These are phyloP conservation scores for Fusarium sp. DNA, from an alignment of 2,329 filamentous ascomycete species.

Conservation along the genomic window DNA sequence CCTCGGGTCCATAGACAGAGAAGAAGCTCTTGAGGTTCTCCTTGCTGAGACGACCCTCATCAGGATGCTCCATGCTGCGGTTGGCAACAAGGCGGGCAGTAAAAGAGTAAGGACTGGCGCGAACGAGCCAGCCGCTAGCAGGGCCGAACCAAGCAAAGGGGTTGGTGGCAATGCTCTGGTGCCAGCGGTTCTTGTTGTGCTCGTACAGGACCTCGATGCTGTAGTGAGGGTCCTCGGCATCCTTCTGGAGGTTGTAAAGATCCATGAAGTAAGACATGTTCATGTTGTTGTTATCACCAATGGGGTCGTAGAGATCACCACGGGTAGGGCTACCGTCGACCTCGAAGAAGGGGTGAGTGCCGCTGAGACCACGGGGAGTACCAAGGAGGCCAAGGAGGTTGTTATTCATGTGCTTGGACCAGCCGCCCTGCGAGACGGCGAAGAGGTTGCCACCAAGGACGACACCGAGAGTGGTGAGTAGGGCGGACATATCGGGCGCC, in stretches of 20 bases:
- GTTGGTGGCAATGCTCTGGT: constrained; percentile 63
- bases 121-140: constrained; percentile 62
- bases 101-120: constrained; percentile 64
- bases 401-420: constrained; percentile 57
- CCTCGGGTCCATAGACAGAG: constrained; percentile 55
- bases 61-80: constrained; percentile 57
- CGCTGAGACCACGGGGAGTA: constrained; percentile 61
- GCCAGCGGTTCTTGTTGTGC: constrained; percentile 60
- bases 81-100: constrained; percentile 59
- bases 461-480: constrained; percentile 34
- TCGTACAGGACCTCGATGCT: constrained; percentile 58
- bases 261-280: constrained; percentile 66
- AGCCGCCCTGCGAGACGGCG: constrained; percentile 44
- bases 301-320: constrained; percentile 63
- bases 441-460: constrained; percentile 58
- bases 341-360: constrained; percentile 69
- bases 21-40: constrained; percentile 61
- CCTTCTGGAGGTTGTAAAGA: constrained; percentile 58
- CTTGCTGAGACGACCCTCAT: constrained; percentile 48
- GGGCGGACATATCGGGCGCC: constrained; percentile 23
- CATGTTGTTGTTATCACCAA: constrained; percentile 63
- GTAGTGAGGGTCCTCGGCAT: constrained; percentile 52
- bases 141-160: constrained; percentile 68
- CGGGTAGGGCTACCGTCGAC: constrained; percentile 66
- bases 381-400: constrained; percentile 59